Percentiles rank a stretch among this genome's conserved stretches.
phyloP scores from a whole-genome alignment of 495 filamentous ascomycete genomes.

The Corynascus novoguineensis region DNA sequence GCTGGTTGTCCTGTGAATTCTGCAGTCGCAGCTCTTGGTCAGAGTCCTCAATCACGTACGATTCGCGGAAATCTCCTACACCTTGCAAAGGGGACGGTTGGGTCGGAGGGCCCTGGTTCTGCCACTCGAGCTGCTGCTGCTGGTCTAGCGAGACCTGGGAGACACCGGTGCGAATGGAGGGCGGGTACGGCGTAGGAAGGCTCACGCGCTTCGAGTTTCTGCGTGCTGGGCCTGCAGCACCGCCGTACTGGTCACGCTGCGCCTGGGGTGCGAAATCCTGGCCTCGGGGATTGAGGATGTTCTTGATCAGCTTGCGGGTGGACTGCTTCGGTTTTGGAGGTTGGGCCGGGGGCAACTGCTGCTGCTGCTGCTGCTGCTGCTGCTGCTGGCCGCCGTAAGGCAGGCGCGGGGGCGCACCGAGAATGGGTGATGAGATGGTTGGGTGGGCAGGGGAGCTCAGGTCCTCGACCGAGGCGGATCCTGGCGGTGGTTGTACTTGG shows the following conservation, averaged over 20 bases:
- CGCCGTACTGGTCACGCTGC: constrained; percentile 35
- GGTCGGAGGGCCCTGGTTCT: constrained; percentile 25
- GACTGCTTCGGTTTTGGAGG: constrained; percentile 39
- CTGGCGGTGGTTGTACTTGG: constrained; percentile 20
- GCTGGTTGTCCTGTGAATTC: constrained; percentile 35
- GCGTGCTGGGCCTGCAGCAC: constrained; percentile 36
- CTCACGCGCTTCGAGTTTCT: constrained; percentile 47
- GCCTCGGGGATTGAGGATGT: constrained; percentile 36
- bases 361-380: too few relatives aligned
- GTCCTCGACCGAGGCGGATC: constrained; percentile 38
- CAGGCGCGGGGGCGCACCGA: constrained; percentile 26
- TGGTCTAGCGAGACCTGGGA: constrained; percentile 35
- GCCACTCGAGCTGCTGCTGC: constrained; percentile 31
- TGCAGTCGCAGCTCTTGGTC: constrained; percentile 38
- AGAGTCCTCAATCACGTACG: constrained; percentile 31
- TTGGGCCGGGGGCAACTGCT: constrained; percentile 32
- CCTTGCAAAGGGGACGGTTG: constrained; percentile 43
- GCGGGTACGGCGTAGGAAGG: constrained; percentile 29
- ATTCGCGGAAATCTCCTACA: constrained; percentile 37
- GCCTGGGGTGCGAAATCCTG: constrained; percentile 23
- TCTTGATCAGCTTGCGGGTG: constrained; percentile 44
- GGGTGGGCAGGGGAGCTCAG: constrained; percentile 25
- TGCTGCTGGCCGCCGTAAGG: too few relatives aligned
- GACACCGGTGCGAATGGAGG: constrained; percentile 21
- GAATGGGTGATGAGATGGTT: constrained; percentile 26